Base-by-base conservation (phyloP, 768 basidiomycete species). In the Suillus bovinus region DNA sequence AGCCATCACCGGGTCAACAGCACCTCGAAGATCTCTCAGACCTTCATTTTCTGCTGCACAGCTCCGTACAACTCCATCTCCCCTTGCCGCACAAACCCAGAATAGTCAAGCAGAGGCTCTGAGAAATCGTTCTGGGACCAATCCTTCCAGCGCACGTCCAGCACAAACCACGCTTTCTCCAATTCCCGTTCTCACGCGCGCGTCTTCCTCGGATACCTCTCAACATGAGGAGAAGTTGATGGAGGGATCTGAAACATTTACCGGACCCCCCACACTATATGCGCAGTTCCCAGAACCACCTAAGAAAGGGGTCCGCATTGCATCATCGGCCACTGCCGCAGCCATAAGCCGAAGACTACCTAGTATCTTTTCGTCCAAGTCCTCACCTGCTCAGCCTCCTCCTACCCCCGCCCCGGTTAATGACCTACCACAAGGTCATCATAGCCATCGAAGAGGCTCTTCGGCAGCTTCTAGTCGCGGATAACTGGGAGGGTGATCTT, bases 41-140 rank as follows among this genome's bases (percentile, higher is more conserved):
- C 88, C 90, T 17, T 93, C 91, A 24, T 82, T 84, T 66, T 93
- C 91, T 70, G 90, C 91, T 58, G 88, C 89, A 14, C 91, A 93
- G 67, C 77, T 93, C 44, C 82, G 90, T 61, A 84, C 80, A 17
- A 76, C 77, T 11, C 76, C 82, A n/a, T 78, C 78, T 50, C 61
- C 77, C 36, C 66, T 72, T 67, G 66, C 74, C 49, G 62, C 72
- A 63, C 70, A 76, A 52, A 55, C 69, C 72, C 75, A 67, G 65
- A 74, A 65, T 22, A 78, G 75, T 34, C 80, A 80, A 38, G 82
- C 81, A 67, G 82, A 79, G 56, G 61, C 71, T 59, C 68, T 71
- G 36, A 81, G 89, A 65, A 82, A 75, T 72, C 84, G 90, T 62
- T 80, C 89, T 4, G 90, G 90, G 24, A 91, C 89, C 14, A 88